Evolutionary conservation across 192 early-diverging fungal species (phyloP).

Genomic region (Coemansia sp.): DNA sequence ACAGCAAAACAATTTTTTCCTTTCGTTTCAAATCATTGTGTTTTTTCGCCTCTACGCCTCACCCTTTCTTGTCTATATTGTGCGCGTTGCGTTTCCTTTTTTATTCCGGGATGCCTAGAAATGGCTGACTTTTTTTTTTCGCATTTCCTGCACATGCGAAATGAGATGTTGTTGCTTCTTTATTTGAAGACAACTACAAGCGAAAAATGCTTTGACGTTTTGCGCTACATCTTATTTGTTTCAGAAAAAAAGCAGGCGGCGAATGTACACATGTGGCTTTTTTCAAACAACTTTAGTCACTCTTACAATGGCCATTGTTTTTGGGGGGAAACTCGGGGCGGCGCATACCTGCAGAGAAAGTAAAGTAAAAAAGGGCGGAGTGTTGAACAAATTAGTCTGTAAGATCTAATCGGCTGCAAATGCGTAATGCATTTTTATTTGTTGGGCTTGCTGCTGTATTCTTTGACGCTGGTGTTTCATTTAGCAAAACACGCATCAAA

Average conservation of each 20-base stretch:
- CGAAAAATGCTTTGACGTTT: not conserved
- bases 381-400: not conserved
- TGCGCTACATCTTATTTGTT: slow-evolving; percentile 4
- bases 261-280: not conserved
- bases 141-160: not conserved
- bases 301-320: not conserved
- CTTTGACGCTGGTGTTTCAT: too few species aligned
- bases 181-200: not conserved
- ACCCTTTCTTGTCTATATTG: not conserved
- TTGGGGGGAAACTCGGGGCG: not conserved
- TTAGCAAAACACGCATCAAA: too few species aligned
- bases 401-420: not conserved
- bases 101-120: not conserved
- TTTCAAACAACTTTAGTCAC: too few species aligned
- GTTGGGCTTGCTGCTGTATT: too few species aligned
- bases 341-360: not conserved
- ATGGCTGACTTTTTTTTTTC: too few species aligned
- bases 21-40: not conserved
- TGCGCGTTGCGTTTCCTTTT: not conserved
- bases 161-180: not conserved
- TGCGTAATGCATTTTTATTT: not conserved
- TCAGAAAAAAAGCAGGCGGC: not conserved
- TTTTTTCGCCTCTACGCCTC: not conserved
- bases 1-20: not conserved
- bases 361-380: too few species aligned